Evolutionary conservation across 2,329 filamentous ascomycete species (phyloP), one percentile per base, ranked within the genome.

Genomic region (Pseudogymnoascus sp.): DNA sequence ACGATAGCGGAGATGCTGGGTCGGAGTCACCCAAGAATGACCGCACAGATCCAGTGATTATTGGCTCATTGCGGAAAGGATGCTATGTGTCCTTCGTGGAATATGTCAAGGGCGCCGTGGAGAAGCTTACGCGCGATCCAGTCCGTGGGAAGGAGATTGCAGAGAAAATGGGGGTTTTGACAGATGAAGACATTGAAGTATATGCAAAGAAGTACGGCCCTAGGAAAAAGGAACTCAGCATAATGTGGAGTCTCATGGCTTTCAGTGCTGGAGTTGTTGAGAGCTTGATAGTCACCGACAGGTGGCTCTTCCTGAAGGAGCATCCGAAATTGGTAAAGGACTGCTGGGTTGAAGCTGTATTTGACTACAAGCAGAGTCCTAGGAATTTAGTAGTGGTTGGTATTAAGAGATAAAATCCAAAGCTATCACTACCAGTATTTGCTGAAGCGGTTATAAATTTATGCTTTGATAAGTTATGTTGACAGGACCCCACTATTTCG

Each of bases 221-320:
- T 40, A 81, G 88, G 63, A 91, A 89, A 77, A 89, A 91, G 69
- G 89, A 97, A 72, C 78, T 99, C 40, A 91, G 89, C 71, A 83
- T 96, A 7, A 85, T 96, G 65, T 99, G 95, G 95, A 91, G 86
- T 69, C 75, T 99, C 70, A 99, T 99, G 93, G 93, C 95, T 0
- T 97, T 96, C 71, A 96, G 91, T 74, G 93, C 93, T 2, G 86
- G 86, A 19, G 88, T 96, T 3, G 87, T 96, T 2, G 95, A 99
- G 78, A 91, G 91, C 33, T 79, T 96, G 65, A 93, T 99, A 70
- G 91, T 96, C 61, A 85, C 88, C 53, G 95, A 99, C 79, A 83
- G 95, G 53, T 99, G 91, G 90, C 78, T 90, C 66, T 99, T 88
- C 77, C 78, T 99, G 68, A 83, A 80, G 64, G 93, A 99, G 77